phyloP scores from a whole-genome alignment of 306 rosid species.

The Sicyos baderoa region DNA sequence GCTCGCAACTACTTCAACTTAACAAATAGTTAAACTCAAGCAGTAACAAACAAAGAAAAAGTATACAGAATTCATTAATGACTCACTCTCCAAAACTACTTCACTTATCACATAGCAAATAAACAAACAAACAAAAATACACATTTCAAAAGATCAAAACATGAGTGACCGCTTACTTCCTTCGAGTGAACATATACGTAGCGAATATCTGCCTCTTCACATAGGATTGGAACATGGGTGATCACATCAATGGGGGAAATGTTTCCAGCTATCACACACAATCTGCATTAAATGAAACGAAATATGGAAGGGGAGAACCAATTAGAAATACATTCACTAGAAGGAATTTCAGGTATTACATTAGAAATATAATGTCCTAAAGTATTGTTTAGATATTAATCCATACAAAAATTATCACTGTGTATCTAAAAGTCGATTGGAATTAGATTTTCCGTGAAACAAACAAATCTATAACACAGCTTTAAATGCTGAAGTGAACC shows the following conservation, averaged over 20 bases:
- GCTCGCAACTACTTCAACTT: background rate
- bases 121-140: background rate
- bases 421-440: background rate
- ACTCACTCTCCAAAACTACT: background rate
- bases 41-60: background rate
- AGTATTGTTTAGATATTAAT: background rate
- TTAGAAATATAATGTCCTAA: background rate
- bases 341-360: background rate
- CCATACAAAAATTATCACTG: background rate
- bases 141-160: background rate
- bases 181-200: slow-evolving; percentile 71
- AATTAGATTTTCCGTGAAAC: background rate
- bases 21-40: background rate
- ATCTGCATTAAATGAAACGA: slow-evolving; percentile 32
- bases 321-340: background rate
- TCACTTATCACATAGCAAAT: background rate
- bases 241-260: slow-evolving; percentile 92
- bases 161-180: slow-evolving; percentile 46
- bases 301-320: background rate
- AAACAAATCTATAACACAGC: background rate
- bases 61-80: background rate
- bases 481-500: background rate
- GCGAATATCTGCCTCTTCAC: slow-evolving; percentile 79
- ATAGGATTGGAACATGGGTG: slow-evolving; percentile 79
- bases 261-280: slow-evolving; percentile 89